Conservation (phyloP, 306 rosid species). For the Dalbergia oliveri region DNA sequence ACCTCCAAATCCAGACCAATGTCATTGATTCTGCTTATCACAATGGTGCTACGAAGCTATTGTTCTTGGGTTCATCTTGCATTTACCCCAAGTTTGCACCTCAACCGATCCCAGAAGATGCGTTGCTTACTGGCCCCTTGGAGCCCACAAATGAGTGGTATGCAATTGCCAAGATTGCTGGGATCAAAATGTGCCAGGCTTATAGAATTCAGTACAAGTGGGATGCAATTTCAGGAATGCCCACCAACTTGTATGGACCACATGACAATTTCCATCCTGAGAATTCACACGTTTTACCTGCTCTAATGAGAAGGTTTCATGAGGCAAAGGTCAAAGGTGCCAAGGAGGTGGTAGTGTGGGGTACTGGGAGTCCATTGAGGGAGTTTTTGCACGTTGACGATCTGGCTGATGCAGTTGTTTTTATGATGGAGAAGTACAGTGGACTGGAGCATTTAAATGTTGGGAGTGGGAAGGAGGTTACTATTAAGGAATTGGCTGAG, state of each 20-base stretch:
- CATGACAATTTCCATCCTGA: conserved; percentile 90
- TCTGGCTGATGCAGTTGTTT: conserved; percentile 79
- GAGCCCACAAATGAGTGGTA: conserved; percentile 99
- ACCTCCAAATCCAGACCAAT: conserved; percentile 94
- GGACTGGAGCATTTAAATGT: conserved; percentile 84
- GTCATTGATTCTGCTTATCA: conserved; percentile 82
- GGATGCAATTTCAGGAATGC: conserved; percentile 99
- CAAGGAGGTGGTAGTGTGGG: conserved; percentile 97
- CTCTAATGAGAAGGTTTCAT: conserved; percentile 91
- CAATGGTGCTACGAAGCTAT: conserved; percentile 72
- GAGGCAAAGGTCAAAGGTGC: conserved; percentile 83
- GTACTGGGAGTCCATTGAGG: conserved; percentile 90
- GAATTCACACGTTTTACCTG: conserved; percentile 92
- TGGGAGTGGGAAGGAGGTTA: conserved; percentile 95
- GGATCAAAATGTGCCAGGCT: conserved; percentile 97
- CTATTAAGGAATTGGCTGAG: conserved; percentile 88
- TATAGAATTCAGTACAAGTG: conserved; percentile 81
- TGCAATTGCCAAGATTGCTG: conserved; percentile 94
- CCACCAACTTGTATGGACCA: conserved; percentile 90
- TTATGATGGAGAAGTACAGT: conserved; percentile 81
- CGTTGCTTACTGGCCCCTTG: conserved; percentile 82
- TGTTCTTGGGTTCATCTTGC: conserved; percentile 93
- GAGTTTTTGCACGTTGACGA: conserved; percentile 97
- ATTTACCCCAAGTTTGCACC: conserved; percentile 97
- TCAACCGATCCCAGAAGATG: conserved; percentile 85